These are phyloP conservation scores for Fragosphaeria purpurea DNA, from an alignment of 2,329 filamentous ascomycete genomes.

Conservation along the genomic window DNA sequence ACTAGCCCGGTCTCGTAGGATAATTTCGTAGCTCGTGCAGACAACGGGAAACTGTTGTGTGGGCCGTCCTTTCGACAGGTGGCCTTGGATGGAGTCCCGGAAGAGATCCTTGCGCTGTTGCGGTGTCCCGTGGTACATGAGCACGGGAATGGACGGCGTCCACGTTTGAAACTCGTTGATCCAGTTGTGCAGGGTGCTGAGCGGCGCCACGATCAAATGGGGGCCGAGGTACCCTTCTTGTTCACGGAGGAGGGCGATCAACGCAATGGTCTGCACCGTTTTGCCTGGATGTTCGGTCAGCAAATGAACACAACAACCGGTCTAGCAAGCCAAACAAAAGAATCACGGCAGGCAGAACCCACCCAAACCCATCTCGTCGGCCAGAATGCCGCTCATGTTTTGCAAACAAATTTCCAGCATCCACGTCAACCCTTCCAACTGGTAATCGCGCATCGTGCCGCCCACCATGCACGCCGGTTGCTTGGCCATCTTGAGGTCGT, in stretches of 20 bases:
- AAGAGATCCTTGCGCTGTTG: slow-evolving; percentile 69
- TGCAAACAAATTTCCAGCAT: slow-evolving; percentile 74
- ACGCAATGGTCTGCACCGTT: slow-evolving; percentile 81
- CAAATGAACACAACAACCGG: too few species aligned
- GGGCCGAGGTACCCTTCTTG: slow-evolving; percentile 75
- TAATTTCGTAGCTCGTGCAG: slow-evolving; percentile 93
- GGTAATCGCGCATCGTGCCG: slow-evolving; percentile 88
- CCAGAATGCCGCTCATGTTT: slow-evolving; percentile 81
- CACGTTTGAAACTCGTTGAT: slow-evolving; percentile 86
- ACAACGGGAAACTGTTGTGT: slow-evolving; percentile 74
- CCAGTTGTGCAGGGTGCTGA: slow-evolving; percentile 94
- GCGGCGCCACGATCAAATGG: slow-evolving; percentile 78
- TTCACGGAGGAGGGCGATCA: slow-evolving; percentile 80
- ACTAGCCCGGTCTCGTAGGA: slow-evolving; percentile 76
- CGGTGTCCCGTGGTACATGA: slow-evolving; percentile 84
- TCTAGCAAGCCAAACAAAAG: too few species aligned
- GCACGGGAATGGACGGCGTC: slow-evolving; percentile 78
- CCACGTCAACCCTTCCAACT: slow-evolving; percentile 91
- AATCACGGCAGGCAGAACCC: slow-evolving; percentile 13
- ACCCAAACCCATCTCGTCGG: slow-evolving; percentile 87
- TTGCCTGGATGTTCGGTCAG: slow-evolving; percentile 46
- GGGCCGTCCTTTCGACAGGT: slow-evolving; percentile 51
- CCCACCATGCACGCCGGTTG: slow-evolving; percentile 80
- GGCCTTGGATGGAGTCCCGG: slow-evolving; percentile 56
- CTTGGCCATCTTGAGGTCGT: slow-evolving; percentile 66